Conservation (phyloP, 2,329 filamentous ascomycete genomes). For the Akanthomyces muscarius region DNA sequence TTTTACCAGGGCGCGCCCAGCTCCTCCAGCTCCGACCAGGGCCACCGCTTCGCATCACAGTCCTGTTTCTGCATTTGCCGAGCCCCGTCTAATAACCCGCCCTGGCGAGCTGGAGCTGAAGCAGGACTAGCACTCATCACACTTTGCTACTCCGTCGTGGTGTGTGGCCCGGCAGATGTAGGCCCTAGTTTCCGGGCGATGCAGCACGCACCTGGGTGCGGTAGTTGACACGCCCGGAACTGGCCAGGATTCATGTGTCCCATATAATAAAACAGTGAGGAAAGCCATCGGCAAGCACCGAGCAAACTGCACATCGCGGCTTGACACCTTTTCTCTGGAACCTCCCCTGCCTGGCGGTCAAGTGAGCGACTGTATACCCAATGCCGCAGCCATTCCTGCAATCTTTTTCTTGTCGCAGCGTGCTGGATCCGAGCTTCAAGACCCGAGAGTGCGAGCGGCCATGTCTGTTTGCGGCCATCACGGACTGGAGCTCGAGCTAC, state of each 20-base stretch:
- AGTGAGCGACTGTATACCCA: not conserved
- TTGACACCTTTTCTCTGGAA: not conserved
- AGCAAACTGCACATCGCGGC: not conserved
- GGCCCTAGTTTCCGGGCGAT: not conserved
- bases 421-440: not conserved
- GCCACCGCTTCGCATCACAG: not conserved
- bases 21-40: not conserved
- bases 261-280: too few relatives aligned
- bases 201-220: not conserved
- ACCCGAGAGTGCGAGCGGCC: not conserved
- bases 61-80: slow-evolving; percentile 11
- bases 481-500: not conserved
- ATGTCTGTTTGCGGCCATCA: not conserved
- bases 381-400: not conserved
- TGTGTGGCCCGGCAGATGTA: slow-evolving; percentile 9
- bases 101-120: not conserved
- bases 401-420: not conserved
- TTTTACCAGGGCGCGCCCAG: not conserved
- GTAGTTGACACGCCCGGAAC: not conserved
- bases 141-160: not conserved
- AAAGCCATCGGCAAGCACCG: not conserved
- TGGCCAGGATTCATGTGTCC: not conserved
- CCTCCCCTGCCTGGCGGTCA: not conserved
- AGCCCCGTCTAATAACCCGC: not conserved
- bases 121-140: not conserved